These are phyloP conservation scores for Calonectria hongkongensis DNA, from an alignment of 2,329 filamentous ascomycete genomes.

Conservation along the genomic window DNA sequence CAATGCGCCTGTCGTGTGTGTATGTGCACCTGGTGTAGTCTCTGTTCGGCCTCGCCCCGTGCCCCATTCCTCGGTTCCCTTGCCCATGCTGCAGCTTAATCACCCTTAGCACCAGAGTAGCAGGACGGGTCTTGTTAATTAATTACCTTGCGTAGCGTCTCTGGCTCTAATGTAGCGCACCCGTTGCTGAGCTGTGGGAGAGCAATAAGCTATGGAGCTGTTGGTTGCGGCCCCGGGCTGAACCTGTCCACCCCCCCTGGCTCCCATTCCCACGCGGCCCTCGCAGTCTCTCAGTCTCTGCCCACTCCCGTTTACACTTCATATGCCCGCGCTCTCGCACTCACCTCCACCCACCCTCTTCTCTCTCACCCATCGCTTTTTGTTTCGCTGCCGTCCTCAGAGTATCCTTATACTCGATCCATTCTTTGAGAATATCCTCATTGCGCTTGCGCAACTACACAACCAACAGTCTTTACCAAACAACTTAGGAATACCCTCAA, in stretches of 20 bases:
- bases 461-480: conserved; percentile 17
- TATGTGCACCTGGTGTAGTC: not conserved
- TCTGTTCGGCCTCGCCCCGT: no score
- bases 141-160: conserved; percentile 24
- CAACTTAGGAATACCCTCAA: not conserved
- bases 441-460: conserved; percentile 42
- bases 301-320: conserved; percentile 39
- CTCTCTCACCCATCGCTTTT: conserved; percentile 32
- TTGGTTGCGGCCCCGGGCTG: not conserved
- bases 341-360: conserved; percentile 2
- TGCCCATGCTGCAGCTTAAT: conserved; percentile 18
- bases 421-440: conserved; percentile 48
- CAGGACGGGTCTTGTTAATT: conserved; percentile 24
- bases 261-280: conserved; percentile 12
- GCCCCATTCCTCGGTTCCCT: conserved; percentile 1
- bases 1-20: conserved; percentile 21
- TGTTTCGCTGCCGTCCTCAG: conserved; percentile 45
- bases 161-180: conserved; percentile 11
- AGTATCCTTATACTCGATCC: conserved; percentile 53
- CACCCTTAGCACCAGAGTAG: not conserved
- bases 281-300: conserved; percentile 9
- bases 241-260: not conserved
- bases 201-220: conserved; percentile 1
- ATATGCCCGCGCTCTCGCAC: conserved; percentile 28
- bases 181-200: conserved; percentile 6